These are phyloP conservation scores for Myxozyma mucilagina DNA, from an alignment of 805 yeast species.

Conservation along the genomic window DNA sequence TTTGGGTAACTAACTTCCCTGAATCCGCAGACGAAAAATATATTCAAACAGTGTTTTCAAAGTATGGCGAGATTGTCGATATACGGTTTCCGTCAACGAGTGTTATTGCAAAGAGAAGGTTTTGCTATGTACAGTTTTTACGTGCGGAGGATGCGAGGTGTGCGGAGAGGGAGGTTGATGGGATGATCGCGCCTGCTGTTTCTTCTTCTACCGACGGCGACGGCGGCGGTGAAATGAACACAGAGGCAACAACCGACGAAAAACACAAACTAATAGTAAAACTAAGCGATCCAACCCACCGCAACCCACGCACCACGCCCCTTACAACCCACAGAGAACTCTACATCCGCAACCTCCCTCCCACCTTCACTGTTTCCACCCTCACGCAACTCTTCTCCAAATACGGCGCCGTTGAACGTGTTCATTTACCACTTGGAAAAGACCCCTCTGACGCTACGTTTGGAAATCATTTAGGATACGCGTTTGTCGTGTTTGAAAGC, in stretches of 20 bases:
- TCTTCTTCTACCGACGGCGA: neutral
- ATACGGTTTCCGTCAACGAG: slow-evolving; percentile 66
- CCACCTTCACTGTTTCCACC: slow-evolving; percentile 44
- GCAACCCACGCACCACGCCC: slow-evolving; percentile 47
- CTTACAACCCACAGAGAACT: slow-evolving; percentile 59
- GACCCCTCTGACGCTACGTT: slow-evolving; percentile 28
- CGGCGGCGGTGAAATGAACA: neutral
- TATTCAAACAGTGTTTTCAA: slow-evolving; percentile 46
- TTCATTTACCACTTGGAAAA: slow-evolving; percentile 43
- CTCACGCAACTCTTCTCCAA: slow-evolving; percentile 48
- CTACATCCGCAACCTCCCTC: slow-evolving; percentile 55
- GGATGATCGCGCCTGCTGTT: slow-evolving; percentile 28
- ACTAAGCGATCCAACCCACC: slow-evolving; percentile 59
- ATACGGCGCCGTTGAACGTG: slow-evolving; percentile 55
- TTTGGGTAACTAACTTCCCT: slow-evolving; percentile 78
- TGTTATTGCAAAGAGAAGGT: slow-evolving; percentile 58
- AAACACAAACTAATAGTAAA: slow-evolving; percentile 52
- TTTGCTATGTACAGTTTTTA: slow-evolving; percentile 68
- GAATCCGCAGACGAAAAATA: slow-evolving; percentile 49
- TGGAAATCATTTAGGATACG: slow-evolving; percentile 60
- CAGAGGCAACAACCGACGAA: slow-evolving; percentile 33
- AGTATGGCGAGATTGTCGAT: slow-evolving; percentile 48
- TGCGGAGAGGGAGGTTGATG: slow-evolving; percentile 50
- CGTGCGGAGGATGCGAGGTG: slow-evolving; percentile 46
- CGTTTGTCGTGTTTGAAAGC: slow-evolving; percentile 55